phyloP scores from a whole-genome alignment of 2,329 filamentous ascomycete genomes.

The Aschersonia sp. region DNA sequence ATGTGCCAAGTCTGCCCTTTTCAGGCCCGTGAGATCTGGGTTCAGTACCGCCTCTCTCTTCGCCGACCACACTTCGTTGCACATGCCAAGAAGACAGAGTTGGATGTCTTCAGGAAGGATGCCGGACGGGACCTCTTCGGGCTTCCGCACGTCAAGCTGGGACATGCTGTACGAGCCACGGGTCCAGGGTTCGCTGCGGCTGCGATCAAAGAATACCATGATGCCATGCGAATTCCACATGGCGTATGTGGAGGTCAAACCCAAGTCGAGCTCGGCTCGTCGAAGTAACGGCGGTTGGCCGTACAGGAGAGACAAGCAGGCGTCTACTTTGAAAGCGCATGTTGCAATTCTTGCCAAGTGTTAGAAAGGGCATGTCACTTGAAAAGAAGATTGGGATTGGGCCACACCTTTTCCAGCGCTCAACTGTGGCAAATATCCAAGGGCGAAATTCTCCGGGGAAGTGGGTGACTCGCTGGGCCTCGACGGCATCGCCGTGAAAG shows the following conservation, averaged over 20 bases:
- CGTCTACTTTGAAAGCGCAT: conserved; percentile 23
- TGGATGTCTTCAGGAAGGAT: conserved; percentile 20
- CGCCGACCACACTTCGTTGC: conserved; percentile 17
- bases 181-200: conserved; percentile 15
- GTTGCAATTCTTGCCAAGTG: conserved; percentile 14
- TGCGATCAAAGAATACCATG: conserved; percentile 19
- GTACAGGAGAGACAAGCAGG: conserved; percentile 18
- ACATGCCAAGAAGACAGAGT: conserved; percentile 15
- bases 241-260: conserved; percentile 17
- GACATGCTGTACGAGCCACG: conserved; percentile 15
- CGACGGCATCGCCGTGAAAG: conserved; percentile 18
- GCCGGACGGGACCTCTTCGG: conserved; percentile 11
- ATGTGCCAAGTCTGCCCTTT: conserved; percentile 2
- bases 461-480: conserved; percentile 18
- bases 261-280: conserved; percentile 21
- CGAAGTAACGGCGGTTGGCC: conserved; percentile 17
- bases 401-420: conserved; percentile 20
- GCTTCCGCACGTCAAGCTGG: conserved; percentile 13
- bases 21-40: conserved; percentile 2
- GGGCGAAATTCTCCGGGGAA: conserved; percentile 23
- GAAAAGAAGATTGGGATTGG: background rate
- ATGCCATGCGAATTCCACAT: conserved; percentile 23
- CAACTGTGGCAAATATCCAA: conserved; percentile 14
- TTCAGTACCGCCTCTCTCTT: conserved; percentile 11
- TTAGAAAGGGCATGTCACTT: background rate